Percentiles rank a stretch among this genome's conserved stretches.
Conservation (phyloP, 2,329 filamentous ascomycete species). For the Aspergillus fischeri region DNA sequence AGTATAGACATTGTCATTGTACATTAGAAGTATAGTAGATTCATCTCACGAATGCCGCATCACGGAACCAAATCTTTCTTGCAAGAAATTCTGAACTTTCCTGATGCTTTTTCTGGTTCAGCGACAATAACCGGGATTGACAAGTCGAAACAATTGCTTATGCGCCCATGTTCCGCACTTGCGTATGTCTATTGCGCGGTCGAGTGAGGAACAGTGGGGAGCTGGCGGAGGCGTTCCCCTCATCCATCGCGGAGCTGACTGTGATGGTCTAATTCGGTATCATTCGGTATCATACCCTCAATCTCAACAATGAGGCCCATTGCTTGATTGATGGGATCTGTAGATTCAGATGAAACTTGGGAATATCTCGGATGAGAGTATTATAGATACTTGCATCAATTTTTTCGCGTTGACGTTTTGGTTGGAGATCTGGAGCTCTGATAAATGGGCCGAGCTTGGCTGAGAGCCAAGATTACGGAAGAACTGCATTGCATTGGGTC, state of each 20-base stretch:
- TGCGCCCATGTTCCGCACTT: neutral
- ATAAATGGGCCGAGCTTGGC: neutral
- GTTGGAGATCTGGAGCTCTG: no score
- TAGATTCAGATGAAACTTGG: neutral
- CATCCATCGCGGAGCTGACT: conserved; percentile 6
- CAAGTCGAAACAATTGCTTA: neutral
- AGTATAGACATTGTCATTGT: conserved; percentile 3
- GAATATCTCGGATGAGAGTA: neutral
- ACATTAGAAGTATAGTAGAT: neutral
- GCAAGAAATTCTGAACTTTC: neutral
- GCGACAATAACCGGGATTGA: neutral
- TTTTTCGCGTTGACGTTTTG: no score
- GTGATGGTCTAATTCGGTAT: neutral
- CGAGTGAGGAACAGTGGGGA: conserved; percentile 2
- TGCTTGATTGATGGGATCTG: neutral
- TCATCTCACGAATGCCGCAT: neutral
- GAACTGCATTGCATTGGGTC: no score
- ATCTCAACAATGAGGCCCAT: neutral
- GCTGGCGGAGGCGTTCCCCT: conserved; percentile 6
- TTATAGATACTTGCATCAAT: neutral
- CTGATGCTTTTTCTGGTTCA: neutral
- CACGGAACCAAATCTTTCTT: neutral
- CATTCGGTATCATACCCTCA: neutral
- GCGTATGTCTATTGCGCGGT: neutral
- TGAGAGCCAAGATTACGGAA: neutral